Evolutionary conservation across 768 basidiomycete species (phyloP).

Genomic region (Omphalotus guepiniiformis): DNA sequence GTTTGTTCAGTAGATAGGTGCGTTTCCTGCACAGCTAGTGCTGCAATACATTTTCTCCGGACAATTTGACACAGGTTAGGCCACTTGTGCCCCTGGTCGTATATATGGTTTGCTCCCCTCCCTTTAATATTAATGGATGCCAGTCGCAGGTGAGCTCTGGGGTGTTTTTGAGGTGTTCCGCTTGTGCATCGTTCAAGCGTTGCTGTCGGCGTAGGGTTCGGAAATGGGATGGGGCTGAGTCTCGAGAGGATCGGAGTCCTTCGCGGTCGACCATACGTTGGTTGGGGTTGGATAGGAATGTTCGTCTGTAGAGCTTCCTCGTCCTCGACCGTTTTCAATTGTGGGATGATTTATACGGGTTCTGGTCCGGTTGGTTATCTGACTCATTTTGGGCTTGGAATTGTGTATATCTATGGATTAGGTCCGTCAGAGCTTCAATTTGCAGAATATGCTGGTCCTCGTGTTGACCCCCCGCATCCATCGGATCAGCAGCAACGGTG

Average conservation of each 20-base stretch:
- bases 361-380: no score
- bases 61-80: conserved; percentile 11
- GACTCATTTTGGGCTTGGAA: no score
- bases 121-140: conserved; percentile 16
- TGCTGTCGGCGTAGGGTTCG: neutral
- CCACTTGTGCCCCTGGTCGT: conserved; percentile 15
- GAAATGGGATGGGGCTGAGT: neutral
- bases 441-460: no score
- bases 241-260: neutral
- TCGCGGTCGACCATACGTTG: neutral
- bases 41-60: conserved; percentile 9
- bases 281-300: neutral
- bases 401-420: no score
- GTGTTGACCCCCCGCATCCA: no score
- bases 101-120: neutral
- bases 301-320: no score
- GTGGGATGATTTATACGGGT: no score
- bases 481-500: no score
- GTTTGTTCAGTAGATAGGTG: conserved; percentile 12
- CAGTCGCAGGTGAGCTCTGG: conserved; percentile 6
- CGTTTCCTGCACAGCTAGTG: conserved; percentile 20
- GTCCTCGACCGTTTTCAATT: no score
- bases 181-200: neutral
- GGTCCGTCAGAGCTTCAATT: no score
- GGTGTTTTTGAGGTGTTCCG: conserved; percentile 4